These are phyloP conservation scores for Gomphus bonarii DNA, from an alignment of 1,284 basidiomycete species.

Conservation along the genomic window DNA sequence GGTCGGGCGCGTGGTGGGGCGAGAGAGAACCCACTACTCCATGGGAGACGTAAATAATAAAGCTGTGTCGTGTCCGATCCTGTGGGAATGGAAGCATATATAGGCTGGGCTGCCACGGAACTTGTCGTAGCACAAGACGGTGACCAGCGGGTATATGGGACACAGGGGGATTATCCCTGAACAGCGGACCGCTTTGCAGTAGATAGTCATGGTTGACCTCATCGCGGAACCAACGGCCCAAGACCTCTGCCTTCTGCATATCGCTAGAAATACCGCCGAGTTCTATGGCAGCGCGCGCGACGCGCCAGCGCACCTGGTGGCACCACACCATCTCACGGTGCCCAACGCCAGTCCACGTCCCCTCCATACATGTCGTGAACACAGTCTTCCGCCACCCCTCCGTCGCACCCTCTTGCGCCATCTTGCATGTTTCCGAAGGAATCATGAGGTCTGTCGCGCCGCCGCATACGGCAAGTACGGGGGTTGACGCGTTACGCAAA, in stretches of 20 bases:
- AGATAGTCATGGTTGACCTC: conserved; percentile 21
- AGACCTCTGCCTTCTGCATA: conserved; percentile 25
- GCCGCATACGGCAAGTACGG: conserved; percentile 84
- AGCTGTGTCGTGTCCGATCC: conserved; percentile 15
- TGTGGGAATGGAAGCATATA: conserved; percentile 40
- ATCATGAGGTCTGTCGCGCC: conserved; percentile 91
- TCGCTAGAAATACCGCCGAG: conserved; percentile 31
- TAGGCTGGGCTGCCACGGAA: conserved; percentile 31
- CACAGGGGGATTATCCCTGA: background rate
- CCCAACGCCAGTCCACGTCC: conserved; percentile 90
- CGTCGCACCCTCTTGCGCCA: background rate
- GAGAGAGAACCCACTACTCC: conserved; percentile 41
- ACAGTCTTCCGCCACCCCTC: conserved; percentile 46
- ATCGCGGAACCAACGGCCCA: conserved; percentile 59
- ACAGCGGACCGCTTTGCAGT: background rate
- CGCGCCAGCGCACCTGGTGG: conserved; percentile 86
- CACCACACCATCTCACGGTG: conserved; percentile 99
- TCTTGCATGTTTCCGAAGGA: conserved; percentile 76
- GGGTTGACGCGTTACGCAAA: conserved; percentile 34
- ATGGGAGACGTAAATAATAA: conserved; percentile 49
- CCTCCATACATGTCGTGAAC: conserved; percentile 81
- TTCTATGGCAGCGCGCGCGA: conserved; percentile 73
- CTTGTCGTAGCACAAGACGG: conserved; percentile 13
- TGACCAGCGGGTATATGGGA: conserved; percentile 5
- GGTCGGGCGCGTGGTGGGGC: conserved; percentile 33